Evolutionary conservation across 1,284 basidiomycete species (phyloP).

Genomic region (Pyrrhoderma noxium): DNA sequence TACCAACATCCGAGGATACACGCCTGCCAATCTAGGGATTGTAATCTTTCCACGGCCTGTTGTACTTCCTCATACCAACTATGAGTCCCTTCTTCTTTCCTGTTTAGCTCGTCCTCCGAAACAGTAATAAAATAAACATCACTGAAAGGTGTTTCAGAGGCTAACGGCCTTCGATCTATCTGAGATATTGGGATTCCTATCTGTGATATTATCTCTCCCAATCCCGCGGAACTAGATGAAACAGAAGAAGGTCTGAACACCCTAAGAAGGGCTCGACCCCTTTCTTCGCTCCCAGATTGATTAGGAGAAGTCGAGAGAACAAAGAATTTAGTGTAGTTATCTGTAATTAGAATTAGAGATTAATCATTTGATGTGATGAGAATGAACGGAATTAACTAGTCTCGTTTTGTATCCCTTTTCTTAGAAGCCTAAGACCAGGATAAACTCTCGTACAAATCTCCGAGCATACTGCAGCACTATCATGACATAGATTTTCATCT

Average conservation of each 20-base stretch:
- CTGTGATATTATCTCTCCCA: constrained; percentile 16
- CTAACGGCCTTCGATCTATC: constrained; percentile 54
- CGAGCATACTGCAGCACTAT: constrained; percentile 66
- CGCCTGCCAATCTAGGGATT: constrained; percentile 2
- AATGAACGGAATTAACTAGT: constrained; percentile 34
- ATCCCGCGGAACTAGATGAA: constrained; percentile 3
- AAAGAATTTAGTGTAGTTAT: constrained; percentile 60
- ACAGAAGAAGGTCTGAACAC: background rate
- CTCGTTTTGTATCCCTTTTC: constrained; percentile 56
- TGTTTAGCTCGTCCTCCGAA: background rate
- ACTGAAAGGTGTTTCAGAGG: constrained; percentile 40
- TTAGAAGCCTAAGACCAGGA: constrained; percentile 47
- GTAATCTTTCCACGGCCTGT: background rate
- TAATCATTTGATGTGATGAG: background rate
- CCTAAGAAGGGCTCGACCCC: background rate
- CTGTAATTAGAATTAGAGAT: constrained; percentile 28
- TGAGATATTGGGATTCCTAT: constrained; percentile 31
- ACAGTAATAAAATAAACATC: constrained; percentile 43
- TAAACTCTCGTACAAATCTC: constrained; percentile 52
- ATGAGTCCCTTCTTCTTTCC: background rate
- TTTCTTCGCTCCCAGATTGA: constrained; percentile 8
- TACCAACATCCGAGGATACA: constrained; percentile 14
- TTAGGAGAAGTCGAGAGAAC: constrained; percentile 33
- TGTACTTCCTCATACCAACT: constrained; percentile 9
- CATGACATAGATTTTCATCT: constrained; percentile 24